Conservation (phyloP, 768 basidiomycete species). For the Mycena maculata region DNA sequence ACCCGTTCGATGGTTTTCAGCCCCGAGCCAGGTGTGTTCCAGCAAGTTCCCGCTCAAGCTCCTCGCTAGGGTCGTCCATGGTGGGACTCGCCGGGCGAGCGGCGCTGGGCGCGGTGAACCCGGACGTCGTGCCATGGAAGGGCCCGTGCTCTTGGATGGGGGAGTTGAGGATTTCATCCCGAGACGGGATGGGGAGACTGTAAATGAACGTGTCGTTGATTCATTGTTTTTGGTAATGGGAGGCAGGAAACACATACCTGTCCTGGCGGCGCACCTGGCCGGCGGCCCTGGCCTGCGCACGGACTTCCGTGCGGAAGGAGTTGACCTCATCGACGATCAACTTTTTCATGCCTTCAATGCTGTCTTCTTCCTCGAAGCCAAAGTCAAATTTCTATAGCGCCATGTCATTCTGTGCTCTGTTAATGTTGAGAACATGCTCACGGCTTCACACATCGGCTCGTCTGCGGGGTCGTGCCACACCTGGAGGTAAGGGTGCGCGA, state of each 20-base stretch:
- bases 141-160: conserved; percentile 75
- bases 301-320: conserved; percentile 88
- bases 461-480: conserved; percentile 99
- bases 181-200: conserved; percentile 82
- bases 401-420: conserved; percentile 1
- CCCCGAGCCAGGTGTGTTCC: conserved; percentile 65
- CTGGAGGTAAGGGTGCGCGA: conserved; percentile 93
- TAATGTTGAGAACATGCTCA: conserved; percentile 46
- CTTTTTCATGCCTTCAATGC: conserved; percentile 96
- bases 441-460: conserved; percentile 86
- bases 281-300: conserved; percentile 80
- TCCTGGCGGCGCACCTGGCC: conserved; percentile 83
- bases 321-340: conserved; percentile 95
- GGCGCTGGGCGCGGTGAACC: conserved; percentile 63
- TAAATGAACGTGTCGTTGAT: neutral
- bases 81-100: conserved; percentile 72
- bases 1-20: conserved; percentile 24
- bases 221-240: conserved; percentile 9
- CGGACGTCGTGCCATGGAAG: conserved; percentile 74
- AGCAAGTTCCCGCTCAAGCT: conserved; percentile 88
- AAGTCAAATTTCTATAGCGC: conserved; percentile 88
- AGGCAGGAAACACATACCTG: conserved; percentile 57
- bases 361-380: conserved; percentile 95
- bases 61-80: conserved; percentile 87
- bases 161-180: conserved; percentile 85